phyloP scores from a whole-genome alignment of 2,329 filamentous ascomycete genomes.

The Fusarium begoniae region DNA sequence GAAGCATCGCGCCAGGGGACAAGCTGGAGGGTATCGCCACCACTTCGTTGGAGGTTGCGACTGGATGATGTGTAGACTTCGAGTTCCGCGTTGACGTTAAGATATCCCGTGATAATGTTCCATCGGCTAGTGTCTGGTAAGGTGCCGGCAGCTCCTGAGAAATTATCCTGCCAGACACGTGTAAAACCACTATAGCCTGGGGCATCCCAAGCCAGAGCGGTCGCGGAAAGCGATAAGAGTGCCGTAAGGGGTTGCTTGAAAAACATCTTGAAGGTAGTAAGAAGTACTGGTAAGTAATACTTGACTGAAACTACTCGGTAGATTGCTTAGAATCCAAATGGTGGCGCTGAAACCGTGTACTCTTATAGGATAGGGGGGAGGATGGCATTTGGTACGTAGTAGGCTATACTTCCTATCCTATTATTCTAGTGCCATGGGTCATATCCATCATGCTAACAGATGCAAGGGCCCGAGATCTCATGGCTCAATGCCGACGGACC shows the following conservation, averaged over 20 bases:
- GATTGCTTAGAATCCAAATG: neutral
- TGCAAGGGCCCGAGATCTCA: neutral
- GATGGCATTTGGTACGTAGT: neutral
- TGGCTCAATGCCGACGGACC: neutral
- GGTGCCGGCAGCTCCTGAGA: conserved; percentile 51
- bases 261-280: neutral
- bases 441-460: neutral
- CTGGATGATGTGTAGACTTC: conserved; percentile 57
- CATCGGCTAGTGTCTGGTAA: conserved; percentile 52
- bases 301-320: neutral
- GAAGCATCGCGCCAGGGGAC: conserved; percentile 53
- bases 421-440: neutral
- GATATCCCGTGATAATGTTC: conserved; percentile 53
- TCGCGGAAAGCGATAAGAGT: neutral
- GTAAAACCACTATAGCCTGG: conserved; percentile 53
- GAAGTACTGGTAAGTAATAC: neutral
- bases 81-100: conserved; percentile 58
- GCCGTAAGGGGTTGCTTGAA: neutral
- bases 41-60: conserved; percentile 59
- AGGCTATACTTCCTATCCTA: neutral
- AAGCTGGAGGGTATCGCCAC: conserved; percentile 60
- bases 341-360: no score
- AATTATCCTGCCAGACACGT: conserved; percentile 56
- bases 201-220: conserved; percentile 34
- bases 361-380: neutral